Conservation (phyloP, 148 eudicot genomes). For the Chenopodium formosanum region DNA sequence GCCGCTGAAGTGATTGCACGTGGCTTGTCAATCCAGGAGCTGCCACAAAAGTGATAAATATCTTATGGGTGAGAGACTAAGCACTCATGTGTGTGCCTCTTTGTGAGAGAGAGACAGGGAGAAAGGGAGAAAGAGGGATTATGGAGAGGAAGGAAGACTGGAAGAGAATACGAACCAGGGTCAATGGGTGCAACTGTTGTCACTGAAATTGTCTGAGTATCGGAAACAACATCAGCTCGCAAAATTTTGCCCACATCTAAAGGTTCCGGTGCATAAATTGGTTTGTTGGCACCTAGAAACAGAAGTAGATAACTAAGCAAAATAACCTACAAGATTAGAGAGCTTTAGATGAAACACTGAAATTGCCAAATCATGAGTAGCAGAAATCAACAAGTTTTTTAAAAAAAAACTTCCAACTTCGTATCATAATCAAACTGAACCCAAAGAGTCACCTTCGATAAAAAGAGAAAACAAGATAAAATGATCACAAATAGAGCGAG, state of each 20-base stretch:
- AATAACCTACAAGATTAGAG: not conserved
- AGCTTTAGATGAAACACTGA: conserved; percentile 9
- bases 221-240: conserved; percentile 71
- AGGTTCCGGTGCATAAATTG: conserved; percentile 92
- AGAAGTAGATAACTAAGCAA: conserved; percentile 13
- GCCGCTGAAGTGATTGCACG: conserved; percentile 64
- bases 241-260: conserved; percentile 78
- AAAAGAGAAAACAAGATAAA: not conserved
- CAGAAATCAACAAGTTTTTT: not conserved
- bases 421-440: not conserved
- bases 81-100: not conserved
- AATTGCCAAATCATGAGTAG: not conserved
- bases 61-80: not conserved
- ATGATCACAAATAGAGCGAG: not conserved
- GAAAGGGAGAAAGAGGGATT: not conserved
- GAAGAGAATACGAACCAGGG: conserved; percentile 49
- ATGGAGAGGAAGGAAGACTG: not conserved
- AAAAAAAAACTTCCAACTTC: not conserved
- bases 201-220: conserved; percentile 59
- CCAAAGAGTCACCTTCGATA: not conserved
- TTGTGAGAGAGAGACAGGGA: not conserved
- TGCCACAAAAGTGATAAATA: conserved; percentile 34
- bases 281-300: conserved; percentile 76
- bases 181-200: conserved; percentile 62
- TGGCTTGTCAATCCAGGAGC: conserved; percentile 74